These are phyloP conservation scores for Zymoseptoria pseudotritici DNA, from an alignment of 2,329 filamentous ascomycete genomes.

Conservation along the genomic window DNA sequence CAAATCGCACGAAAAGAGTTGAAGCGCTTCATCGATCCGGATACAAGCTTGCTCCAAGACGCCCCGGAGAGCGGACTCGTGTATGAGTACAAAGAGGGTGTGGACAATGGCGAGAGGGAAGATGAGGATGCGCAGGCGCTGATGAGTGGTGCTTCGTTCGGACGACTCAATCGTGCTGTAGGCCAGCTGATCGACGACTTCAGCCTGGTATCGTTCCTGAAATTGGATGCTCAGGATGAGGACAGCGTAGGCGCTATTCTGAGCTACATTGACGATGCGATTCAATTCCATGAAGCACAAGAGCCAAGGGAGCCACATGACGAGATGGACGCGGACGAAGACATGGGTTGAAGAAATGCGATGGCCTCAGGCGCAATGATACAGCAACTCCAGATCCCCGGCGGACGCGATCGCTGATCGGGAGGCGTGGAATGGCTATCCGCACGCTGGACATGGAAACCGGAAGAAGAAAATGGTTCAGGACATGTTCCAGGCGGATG, in stretches of 20 bases:
- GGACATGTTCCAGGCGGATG: too few relatives aligned
- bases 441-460: too few relatives aligned
- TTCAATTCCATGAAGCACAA: constrained; percentile 88
- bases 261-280: constrained; percentile 89
- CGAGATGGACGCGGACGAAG: constrained; percentile 51
- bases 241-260: constrained; percentile 79
- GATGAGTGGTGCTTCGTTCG: constrained; percentile 76
- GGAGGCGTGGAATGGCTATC: not conserved
- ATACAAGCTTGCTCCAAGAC: constrained; percentile 73
- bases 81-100: constrained; percentile 33
- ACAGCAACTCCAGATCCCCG: not conserved
- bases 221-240: constrained; percentile 82
- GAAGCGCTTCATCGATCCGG: constrained; percentile 83
- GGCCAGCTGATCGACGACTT: constrained; percentile 92
- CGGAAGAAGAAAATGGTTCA: too few relatives aligned
- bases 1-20: constrained; percentile 81
- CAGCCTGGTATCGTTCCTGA: constrained; percentile 93
- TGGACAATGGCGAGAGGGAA: constrained; percentile 49
- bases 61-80: constrained; percentile 52
- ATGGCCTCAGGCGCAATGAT: not conserved
- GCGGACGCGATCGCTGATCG: not conserved
- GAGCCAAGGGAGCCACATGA: constrained; percentile 74
- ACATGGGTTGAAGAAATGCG: constrained; percentile 36
- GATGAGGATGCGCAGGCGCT: constrained; percentile 56
- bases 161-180: constrained; percentile 77